Evolutionary conservation across 73 alveolate species (phyloP).

Genomic region (Paraurostyla sp.): DNA sequence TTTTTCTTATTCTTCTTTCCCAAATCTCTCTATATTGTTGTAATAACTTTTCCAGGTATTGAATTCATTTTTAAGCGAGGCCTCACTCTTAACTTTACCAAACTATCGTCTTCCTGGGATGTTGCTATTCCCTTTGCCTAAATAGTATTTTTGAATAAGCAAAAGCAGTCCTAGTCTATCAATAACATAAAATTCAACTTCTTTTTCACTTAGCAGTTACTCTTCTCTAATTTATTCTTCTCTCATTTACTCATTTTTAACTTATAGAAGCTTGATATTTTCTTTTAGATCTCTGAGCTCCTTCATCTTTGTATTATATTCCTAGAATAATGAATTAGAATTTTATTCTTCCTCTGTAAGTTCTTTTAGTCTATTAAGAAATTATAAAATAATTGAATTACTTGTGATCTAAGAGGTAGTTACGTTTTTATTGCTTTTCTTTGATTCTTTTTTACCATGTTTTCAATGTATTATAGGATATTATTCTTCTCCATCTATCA

Average conservation of each 20-base stretch:
- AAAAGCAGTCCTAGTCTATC: slow-evolving; percentile 37
- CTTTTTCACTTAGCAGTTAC: neutral
- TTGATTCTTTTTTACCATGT: slow-evolving; percentile 38
- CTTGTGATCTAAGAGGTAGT: neutral
- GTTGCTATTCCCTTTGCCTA: too few species aligned
- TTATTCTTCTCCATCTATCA: slow-evolving; percentile 6
- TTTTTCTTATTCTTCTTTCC: neutral
- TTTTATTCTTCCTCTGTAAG: slow-evolving; percentile 8
- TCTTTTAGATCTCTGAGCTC: slow-evolving; percentile 5
- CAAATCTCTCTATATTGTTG: neutral
- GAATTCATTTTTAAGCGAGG: neutral
- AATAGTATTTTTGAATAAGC: neutral
- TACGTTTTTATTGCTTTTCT: neutral
- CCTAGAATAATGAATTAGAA: neutral
- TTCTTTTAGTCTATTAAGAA: neutral
- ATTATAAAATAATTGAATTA: too few species aligned
- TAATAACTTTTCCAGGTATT: neutral
- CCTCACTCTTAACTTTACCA: neutral
- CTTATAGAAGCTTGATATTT: neutral
- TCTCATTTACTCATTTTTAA: neutral
- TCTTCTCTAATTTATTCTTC: slow-evolving; percentile 21
- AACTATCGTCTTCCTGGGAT: neutral
- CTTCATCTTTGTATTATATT: neutral
- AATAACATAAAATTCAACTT: slow-evolving; percentile 26
- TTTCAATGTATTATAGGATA: slow-evolving; percentile 32